Base-by-base conservation (phyloP, 2,329 filamentous ascomycete species). In the Tolypocladium inflatum region DNA sequence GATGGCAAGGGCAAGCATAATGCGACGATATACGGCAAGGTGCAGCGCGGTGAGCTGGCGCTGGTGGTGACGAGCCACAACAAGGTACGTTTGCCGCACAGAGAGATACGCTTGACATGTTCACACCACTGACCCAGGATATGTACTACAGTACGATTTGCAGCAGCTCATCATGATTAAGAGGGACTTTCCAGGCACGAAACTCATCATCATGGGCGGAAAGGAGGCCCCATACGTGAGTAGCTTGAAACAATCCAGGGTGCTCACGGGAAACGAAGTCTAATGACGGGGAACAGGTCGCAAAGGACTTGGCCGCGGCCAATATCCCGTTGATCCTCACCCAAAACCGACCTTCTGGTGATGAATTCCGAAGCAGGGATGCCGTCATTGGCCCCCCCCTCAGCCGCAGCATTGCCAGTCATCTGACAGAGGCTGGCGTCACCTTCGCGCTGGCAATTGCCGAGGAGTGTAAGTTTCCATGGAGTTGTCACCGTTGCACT, bases 301-400 rank as follows among this genome's bases (percentile, higher is more conserved):
- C 48, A 35, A 51, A 51, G 30, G 48, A 51, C 10, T 51, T 51
- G 48, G 48, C 26, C 19, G 48, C 48, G 30, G 48, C 48, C 48
- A 11, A 35, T 7, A 51, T 35, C 30, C 30, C 30, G 30, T 17
- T 51, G 9, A 51, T 51, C 3, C 48, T 51, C 17, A 35, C 48
- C 17, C 30, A 51, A 19, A 51, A 51, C 19, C 17, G 48, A n/a
- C 48, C 48, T 3, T 13, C 48, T n/a, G 48, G 30, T 11, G 48
- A 51, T 15, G 1, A 51, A 30, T 51, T 51, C 10, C 48, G 48
- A 35, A 51, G 48, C 48, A 51, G 19, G 30, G 48, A 51, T 50
- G 66, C 69, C 3, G 66, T 78, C 0, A 65, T 72, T 0, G 76
- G 76, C 0, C 76, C 76, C 4, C 77, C 77, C 3, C 68, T 79